phyloP scores from a whole-genome alignment of 1,284 basidiomycete species.

The Heliocybe sulcata region DNA sequence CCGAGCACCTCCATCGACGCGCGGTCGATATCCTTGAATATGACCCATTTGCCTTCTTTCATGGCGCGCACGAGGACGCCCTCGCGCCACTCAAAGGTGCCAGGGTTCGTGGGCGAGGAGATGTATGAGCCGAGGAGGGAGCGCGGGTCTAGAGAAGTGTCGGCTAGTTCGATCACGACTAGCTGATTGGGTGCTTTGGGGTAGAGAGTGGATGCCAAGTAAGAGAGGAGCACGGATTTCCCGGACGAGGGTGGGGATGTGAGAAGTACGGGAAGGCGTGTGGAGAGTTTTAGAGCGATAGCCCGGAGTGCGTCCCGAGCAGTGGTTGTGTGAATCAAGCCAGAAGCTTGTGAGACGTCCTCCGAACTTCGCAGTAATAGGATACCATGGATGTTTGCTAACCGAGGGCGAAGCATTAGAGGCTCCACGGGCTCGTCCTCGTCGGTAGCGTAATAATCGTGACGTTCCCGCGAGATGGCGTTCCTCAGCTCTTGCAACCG shows the following conservation, averaged over 20 bases:
- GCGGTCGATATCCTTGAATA: slow-evolving; percentile 90
- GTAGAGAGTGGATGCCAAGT: slow-evolving; percentile 64
- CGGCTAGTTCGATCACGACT: slow-evolving; percentile 86
- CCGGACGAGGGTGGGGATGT: slow-evolving; percentile 89
- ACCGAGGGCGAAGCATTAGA: slow-evolving; percentile 22
- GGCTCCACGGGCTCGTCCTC: slow-evolving; percentile 23
- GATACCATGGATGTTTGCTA: slow-evolving; percentile 52
- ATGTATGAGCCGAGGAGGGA: slow-evolving; percentile 92
- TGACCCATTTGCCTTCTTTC: slow-evolving; percentile 88
- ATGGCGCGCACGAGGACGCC: slow-evolving; percentile 91
- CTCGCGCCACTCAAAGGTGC: slow-evolving; percentile 95
- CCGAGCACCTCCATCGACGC: slow-evolving; percentile 85
- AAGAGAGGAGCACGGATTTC: slow-evolving; percentile 77
- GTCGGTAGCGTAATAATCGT: slow-evolving; percentile 40
- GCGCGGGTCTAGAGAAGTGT: slow-evolving; percentile 92
- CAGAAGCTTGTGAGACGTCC: slow-evolving; percentile 16
- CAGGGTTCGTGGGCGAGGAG: slow-evolving; percentile 81
- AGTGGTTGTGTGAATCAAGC: slow-evolving; percentile 65
- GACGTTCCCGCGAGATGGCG: slow-evolving; percentile 29
- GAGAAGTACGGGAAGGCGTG: slow-evolving; percentile 75
- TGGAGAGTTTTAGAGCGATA: slow-evolving; percentile 61
- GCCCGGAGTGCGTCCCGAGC: slow-evolving; percentile 50
- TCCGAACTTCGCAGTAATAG: slow-evolving; percentile 42
- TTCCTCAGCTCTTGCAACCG: slow-evolving; percentile 51
- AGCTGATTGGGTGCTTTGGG: slow-evolving; percentile 54